Percentiles rank a stretch among this genome's conserved stretches.
Evolutionary conservation across 495 filamentous ascomycete species (phyloP).

Genomic region (Penicillium lividum): DNA sequence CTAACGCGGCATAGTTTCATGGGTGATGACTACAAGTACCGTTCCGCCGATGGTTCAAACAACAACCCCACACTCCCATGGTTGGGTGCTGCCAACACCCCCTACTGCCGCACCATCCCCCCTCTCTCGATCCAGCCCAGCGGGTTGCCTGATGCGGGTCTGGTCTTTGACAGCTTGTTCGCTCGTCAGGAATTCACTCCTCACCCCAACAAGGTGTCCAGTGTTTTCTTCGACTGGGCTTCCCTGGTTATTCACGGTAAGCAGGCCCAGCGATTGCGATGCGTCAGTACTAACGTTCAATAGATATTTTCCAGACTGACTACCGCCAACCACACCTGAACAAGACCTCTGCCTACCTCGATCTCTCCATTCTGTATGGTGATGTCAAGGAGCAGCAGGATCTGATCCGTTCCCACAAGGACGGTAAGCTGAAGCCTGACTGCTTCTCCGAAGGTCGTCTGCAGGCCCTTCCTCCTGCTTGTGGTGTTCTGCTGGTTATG

Average conservation of each 20-base stretch:
- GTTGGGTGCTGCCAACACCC: constrained; percentile 56
- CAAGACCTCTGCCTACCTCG: constrained; percentile 60
- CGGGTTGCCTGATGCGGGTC: constrained; percentile 53
- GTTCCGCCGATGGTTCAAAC: constrained; percentile 72
- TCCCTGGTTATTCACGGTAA: constrained; percentile 57
- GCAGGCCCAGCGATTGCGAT: not conserved
- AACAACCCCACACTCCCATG: constrained; percentile 59
- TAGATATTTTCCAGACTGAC: constrained; percentile 61
- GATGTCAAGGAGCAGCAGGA: constrained; percentile 58
- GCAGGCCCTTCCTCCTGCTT: constrained; percentile 57
- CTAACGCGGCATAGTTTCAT: constrained; percentile 48
- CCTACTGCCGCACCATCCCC: constrained; percentile 55
- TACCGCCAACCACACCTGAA: constrained; percentile 52
- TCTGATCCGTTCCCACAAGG: constrained; percentile 55
- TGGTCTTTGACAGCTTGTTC: constrained; percentile 56
- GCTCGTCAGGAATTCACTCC: constrained; percentile 54
- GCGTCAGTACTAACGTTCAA: constrained; percentile 6
- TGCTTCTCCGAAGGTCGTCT: constrained; percentile 58
- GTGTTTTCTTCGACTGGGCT: constrained; percentile 61
- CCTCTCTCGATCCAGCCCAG: constrained; percentile 53
- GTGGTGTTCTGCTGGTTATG: constrained; percentile 58
- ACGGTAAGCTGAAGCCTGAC: constrained; percentile 60
- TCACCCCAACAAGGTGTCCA: constrained; percentile 59
- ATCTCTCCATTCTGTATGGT: constrained; percentile 60
- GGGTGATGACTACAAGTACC: constrained; percentile 65